Conservation (phyloP, 202 grass and related monocot genomes). For the Musa balbisiana region DNA sequence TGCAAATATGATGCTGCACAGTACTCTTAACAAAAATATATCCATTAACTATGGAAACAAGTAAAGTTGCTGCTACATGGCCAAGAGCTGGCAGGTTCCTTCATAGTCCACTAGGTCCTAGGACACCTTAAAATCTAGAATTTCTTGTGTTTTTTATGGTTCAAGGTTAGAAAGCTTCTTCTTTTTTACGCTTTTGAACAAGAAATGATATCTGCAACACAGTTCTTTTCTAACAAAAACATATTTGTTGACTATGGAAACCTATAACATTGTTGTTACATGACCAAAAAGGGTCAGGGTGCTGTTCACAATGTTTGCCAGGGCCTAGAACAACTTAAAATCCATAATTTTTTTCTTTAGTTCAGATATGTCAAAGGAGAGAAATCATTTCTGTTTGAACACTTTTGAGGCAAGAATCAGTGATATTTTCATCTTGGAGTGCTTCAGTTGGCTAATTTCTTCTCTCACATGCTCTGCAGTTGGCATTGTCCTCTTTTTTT, state of each 20-base stretch:
- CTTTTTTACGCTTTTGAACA: background rate
- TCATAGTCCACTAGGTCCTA: too few relatives aligned
- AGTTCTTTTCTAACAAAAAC: background rate
- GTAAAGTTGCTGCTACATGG: too few relatives aligned
- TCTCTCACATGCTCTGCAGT: slow-evolving; percentile 39
- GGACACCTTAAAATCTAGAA: too few relatives aligned
- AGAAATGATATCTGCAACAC: background rate
- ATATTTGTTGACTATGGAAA: background rate
- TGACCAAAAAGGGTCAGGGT: background rate
- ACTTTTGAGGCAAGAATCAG: background rate
- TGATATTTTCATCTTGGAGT: background rate
- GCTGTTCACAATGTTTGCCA: background rate
- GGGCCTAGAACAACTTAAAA: background rate
- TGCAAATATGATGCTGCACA: too few relatives aligned
- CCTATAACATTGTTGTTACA: background rate
- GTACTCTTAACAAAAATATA: too few relatives aligned
- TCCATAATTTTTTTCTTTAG: background rate
- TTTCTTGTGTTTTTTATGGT: too few relatives aligned
- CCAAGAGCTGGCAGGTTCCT: too few relatives aligned
- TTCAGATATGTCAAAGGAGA: background rate
- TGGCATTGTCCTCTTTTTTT: slow-evolving; percentile 91
- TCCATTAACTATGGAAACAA: too few relatives aligned
- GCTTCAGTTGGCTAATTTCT: background rate
- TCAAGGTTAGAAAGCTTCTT: too few relatives aligned
- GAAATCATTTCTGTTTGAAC: background rate